These are phyloP conservation scores for Quercus robur DNA, from an alignment of 306 rosid species.

Conservation along the genomic window DNA sequence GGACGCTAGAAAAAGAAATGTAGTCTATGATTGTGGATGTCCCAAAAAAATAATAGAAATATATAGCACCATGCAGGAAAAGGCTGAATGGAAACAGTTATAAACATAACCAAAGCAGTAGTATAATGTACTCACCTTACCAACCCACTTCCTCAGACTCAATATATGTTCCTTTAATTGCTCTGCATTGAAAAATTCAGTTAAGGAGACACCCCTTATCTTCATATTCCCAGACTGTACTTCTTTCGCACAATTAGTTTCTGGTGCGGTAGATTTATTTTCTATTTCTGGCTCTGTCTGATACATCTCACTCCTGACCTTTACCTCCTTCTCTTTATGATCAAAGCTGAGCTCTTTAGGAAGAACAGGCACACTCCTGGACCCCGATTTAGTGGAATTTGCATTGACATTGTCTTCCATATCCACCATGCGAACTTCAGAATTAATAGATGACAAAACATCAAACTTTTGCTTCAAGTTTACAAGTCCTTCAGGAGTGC, in stretches of 20 bases:
- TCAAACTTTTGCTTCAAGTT: conserved; percentile 23
- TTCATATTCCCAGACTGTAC: conserved; percentile 4
- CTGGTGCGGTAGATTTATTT: conserved; percentile 9
- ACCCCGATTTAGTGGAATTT: conserved; percentile 4
- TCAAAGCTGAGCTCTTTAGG: conserved; percentile 6
- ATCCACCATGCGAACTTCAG: not conserved
- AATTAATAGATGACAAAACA: not conserved
- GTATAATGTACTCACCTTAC: conserved; percentile 23
- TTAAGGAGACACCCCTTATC: conserved; percentile 21
- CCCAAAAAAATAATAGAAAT: too few species aligned
- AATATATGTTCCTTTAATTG: conserved; percentile 39
- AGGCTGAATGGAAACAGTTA: too few species aligned
- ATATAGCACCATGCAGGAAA: too few species aligned
- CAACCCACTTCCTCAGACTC: conserved; percentile 29
- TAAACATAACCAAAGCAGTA: too few species aligned
- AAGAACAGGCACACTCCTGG: not conserved
- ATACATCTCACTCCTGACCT: conserved; percentile 11
- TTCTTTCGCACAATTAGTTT: conserved; percentile 17
- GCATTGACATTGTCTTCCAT: conserved; percentile 7
- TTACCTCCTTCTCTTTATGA: conserved; percentile 1
- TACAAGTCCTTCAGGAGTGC: conserved; percentile 10
- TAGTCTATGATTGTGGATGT: too few species aligned
- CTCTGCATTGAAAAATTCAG: conserved; percentile 28
- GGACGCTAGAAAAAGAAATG: too few species aligned
- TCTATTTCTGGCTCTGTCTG: conserved; percentile 10